phyloP scores from a whole-genome alignment of 345 rosid species.

The sweet orange (Citrus sinensis) region DVS_A1.0 CM039164.1:24672001-24672500 shows the following conservation, averaged over 20 bases:
- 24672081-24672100: not conserved
- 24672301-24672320: slow-evolving; percentile 19
- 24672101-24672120: slow-evolving; percentile 43
- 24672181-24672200: slow-evolving; percentile 50
- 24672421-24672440: not conserved
- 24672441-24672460: not conserved
- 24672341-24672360: not conserved
- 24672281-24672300: slow-evolving; percentile 51
- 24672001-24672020: not conserved
- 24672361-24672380: not conserved
- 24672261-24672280: slow-evolving; percentile 42
- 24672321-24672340: not conserved
- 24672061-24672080: not conserved
- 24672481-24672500: not conserved
- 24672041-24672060: not conserved
- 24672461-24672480: not conserved
- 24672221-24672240: slow-evolving; percentile 58
- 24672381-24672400: not conserved
- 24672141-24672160: slow-evolving; percentile 35
- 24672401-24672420: not conserved
- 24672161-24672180: slow-evolving; percentile 63
- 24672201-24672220: slow-evolving; percentile 33
- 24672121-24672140: slow-evolving; percentile 33
- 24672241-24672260: slow-evolving; percentile 52
- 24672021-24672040: not conserved